Conservation (phyloP, 176 grass and related monocot genomes). For the Leersia perrieri region DNA sequence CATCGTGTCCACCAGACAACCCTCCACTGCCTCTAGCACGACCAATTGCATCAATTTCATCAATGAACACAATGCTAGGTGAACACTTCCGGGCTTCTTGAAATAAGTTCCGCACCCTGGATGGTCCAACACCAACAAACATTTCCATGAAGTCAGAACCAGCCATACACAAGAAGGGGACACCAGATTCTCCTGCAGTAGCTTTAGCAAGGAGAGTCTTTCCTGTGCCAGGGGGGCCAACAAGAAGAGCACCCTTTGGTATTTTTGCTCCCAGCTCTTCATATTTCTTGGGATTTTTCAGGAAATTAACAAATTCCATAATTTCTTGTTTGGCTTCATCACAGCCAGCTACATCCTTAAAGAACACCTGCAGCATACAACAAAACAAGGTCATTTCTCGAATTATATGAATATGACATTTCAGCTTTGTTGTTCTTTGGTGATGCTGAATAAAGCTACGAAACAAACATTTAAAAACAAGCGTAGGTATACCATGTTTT, state of each 20-base stretch:
- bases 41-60: constrained; percentile 97
- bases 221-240: constrained; percentile 79
- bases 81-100: constrained; percentile 80
- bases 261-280: constrained; percentile 95
- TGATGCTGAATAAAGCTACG: constrained; percentile 21
- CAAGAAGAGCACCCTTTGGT: constrained; percentile 94
- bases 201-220: constrained; percentile 99
- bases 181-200: constrained; percentile 80
- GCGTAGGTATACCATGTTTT: background rate
- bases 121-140: constrained; percentile 98
- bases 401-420: constrained; percentile 4
- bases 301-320: constrained; percentile 98
- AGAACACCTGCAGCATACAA: constrained; percentile 62
- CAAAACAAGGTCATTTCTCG: constrained; percentile 11
- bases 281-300: constrained; percentile 95
- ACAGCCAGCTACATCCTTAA: constrained; percentile 97
- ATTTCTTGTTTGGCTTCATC: constrained; percentile 99
- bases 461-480: background rate
- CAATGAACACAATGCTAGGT: constrained; percentile 92
- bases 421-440: constrained; percentile 10
- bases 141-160: constrained; percentile 96
- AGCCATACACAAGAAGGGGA: constrained; percentile 90
- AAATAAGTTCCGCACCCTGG: constrained; percentile 81
- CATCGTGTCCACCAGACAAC: constrained; percentile 58
- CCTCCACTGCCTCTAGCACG: constrained; percentile 74